phyloP scores from a whole-genome alignment of 148 eudicot species.

The Salicornia ramosissima region DNA sequence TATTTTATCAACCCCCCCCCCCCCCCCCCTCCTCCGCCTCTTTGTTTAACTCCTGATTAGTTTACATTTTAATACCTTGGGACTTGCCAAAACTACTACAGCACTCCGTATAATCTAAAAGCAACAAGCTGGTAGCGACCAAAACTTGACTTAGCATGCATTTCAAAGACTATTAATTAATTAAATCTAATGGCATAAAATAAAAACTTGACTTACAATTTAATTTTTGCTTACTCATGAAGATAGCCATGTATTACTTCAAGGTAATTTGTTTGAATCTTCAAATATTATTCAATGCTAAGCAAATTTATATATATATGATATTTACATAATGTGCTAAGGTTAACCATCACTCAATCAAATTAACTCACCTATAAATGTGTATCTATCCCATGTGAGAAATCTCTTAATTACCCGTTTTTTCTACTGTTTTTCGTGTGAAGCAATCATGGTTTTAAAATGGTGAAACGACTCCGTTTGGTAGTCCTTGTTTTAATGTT shows the following conservation, averaged over 20 bases:
- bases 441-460: no score
- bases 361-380: no score
- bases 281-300: neutral
- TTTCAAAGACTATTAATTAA: no score
- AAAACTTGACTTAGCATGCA: constrained; percentile 4
- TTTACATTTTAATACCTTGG: neutral
- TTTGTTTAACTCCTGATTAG: neutral
- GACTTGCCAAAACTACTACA: neutral
- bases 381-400: no score
- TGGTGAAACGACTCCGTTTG: no score
- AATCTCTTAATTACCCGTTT: no score
- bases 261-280: constrained; percentile 8
- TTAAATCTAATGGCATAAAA: constrained; percentile 5
- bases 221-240: neutral
- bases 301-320: neutral
- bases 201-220: constrained; percentile 6
- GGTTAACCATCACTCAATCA: neutral
- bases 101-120: constrained; percentile 9
- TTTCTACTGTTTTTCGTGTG: no score
- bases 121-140: neutral
- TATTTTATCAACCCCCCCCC: neutral
- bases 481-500: no score
- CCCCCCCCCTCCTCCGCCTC: no score
- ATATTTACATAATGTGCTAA: neutral
- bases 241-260: constrained; percentile 9